These are phyloP conservation scores for Solanum pimpinellifolium DNA, from an alignment of 257 asterid species.

Conservation along the genomic window DNA sequence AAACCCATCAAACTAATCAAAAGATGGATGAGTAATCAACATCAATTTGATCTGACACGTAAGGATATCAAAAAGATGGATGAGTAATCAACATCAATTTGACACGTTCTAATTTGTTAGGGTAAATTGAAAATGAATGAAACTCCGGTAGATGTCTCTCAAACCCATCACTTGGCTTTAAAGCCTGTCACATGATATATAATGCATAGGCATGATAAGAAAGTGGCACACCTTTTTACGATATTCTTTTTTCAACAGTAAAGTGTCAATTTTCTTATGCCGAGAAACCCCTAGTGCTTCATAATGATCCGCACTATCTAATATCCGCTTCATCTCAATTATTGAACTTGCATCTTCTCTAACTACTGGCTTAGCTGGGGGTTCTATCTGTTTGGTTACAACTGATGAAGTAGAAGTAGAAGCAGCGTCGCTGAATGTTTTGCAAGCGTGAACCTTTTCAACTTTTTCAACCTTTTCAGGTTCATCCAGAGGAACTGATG, in stretches of 20 bases:
- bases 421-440: conserved; percentile 50
- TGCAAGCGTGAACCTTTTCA: conserved; percentile 51
- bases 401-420: conserved; percentile 34
- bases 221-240: conserved; percentile 62
- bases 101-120: neutral
- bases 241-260: conserved; percentile 81
- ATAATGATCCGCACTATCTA: conserved; percentile 66
- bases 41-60: neutral
- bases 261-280: conserved; percentile 54
- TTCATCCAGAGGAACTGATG: conserved; percentile 46
- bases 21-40: neutral
- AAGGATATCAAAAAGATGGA: neutral
- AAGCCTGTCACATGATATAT: neutral
- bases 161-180: neutral
- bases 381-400: conserved; percentile 48
- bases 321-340: conserved; percentile 83
- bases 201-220: neutral
- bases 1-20: neutral
- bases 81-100: neutral
- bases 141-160: neutral
- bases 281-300: conserved; percentile 83
- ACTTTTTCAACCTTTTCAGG: conserved; percentile 56
- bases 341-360: conserved; percentile 56
- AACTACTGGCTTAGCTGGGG: conserved; percentile 40
- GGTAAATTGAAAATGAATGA: neutral